These are phyloP conservation scores for Somion occarium DNA, from an alignment of 1,284 basidiomycete species.

Conservation along the genomic window DNA sequence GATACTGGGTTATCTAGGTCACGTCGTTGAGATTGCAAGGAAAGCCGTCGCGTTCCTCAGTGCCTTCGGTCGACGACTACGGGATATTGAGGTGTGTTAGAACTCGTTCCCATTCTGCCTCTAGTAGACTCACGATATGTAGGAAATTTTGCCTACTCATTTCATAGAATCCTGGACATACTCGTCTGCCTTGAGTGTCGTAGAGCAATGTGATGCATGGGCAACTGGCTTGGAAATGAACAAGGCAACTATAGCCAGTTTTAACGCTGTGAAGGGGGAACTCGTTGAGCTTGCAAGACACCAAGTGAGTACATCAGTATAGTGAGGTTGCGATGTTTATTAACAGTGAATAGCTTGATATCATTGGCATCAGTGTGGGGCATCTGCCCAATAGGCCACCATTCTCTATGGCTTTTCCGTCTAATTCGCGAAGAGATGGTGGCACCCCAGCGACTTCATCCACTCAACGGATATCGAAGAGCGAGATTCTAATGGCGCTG, in stretches of 20 bases:
- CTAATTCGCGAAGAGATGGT: constrained; percentile 13
- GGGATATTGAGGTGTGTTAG: constrained; percentile 67
- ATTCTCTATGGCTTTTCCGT: constrained; percentile 49
- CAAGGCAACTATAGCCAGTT: constrained; percentile 38
- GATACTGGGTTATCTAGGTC: constrained; percentile 71
- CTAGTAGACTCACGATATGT: constrained; percentile 5
- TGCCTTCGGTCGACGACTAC: constrained; percentile 75
- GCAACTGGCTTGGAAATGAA: constrained; percentile 42
- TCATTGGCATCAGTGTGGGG: constrained; percentile 68
- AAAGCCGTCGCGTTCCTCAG: constrained; percentile 73
- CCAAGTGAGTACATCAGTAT: constrained; percentile 48
- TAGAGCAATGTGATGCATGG: constrained; percentile 84
- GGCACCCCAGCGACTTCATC: constrained; percentile 20
- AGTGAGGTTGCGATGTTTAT: not conserved
- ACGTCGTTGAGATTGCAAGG: constrained; percentile 62
- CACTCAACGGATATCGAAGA: constrained; percentile 48
- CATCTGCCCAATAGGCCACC: constrained; percentile 72
- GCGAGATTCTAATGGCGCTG: constrained; percentile 62
- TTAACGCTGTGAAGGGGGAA: constrained; percentile 75
- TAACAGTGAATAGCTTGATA: constrained; percentile 58
- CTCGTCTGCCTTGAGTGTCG: constrained; percentile 83
- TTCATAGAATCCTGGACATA: constrained; percentile 96
- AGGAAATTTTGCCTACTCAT: constrained; percentile 69
- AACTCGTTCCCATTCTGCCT: not conserved
- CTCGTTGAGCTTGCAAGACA: constrained; percentile 76